Conservation (phyloP, 2,329 filamentous ascomycete genomes). For the Talaromyces sp. region DNA sequence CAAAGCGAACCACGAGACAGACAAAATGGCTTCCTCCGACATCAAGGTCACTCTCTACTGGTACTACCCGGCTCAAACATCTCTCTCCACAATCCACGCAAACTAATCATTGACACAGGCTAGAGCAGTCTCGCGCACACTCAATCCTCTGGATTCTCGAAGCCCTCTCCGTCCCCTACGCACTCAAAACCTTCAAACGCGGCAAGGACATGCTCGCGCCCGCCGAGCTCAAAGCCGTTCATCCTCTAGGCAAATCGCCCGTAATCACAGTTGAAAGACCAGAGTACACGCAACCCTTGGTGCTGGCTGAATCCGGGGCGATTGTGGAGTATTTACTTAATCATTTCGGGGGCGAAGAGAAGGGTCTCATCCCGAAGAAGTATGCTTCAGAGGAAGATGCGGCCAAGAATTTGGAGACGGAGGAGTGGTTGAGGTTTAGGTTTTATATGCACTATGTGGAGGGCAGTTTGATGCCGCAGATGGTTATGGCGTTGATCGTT, state of each 20-base stretch:
- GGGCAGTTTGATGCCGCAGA: constrained; percentile 72
- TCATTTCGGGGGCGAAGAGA: constrained; percentile 50
- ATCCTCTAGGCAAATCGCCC: constrained; percentile 85
- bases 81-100: not conserved
- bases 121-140: constrained; percentile 77
- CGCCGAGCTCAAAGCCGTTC: constrained; percentile 69
- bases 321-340: constrained; percentile 82
- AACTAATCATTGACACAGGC: constrained; percentile 52
- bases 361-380: constrained; percentile 50
- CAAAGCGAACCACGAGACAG: not conserved
- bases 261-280: constrained; percentile 63
- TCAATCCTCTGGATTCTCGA: constrained; percentile 83
- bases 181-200: constrained; percentile 76
- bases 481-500: constrained; percentile 64
- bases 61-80: not conserved
- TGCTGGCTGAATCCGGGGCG: constrained; percentile 76
- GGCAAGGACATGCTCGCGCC: constrained; percentile 65
- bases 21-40: constrained; percentile 14
- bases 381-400: constrained; percentile 50
- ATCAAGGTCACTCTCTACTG: constrained; percentile 19
- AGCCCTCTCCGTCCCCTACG: constrained; percentile 74
- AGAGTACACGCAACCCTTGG: constrained; percentile 47
- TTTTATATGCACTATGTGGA: constrained; percentile 82
- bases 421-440: constrained; percentile 59
- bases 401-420: constrained; percentile 54